Evolutionary conservation across 306 rosid species (phyloP).

Genomic region (Corylus americana): DNA sequence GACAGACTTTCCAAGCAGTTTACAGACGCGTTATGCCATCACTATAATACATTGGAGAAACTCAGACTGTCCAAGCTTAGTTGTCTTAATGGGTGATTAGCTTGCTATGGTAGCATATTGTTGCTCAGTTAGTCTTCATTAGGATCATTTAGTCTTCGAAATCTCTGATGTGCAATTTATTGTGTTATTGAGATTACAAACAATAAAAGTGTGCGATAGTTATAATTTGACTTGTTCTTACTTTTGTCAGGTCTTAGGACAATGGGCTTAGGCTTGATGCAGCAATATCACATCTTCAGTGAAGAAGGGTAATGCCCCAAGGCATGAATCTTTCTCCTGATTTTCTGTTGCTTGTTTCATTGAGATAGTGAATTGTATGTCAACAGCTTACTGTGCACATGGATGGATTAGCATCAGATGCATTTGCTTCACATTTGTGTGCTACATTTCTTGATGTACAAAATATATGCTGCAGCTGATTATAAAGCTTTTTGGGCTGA

Average conservation of each 20-base stretch:
- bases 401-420: not conserved
- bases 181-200: not conserved
- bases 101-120: not conserved
- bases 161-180: not conserved
- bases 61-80: constrained; percentile 12
- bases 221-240: not conserved
- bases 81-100: not conserved
- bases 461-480: too few relatives aligned
- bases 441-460: too few relatives aligned
- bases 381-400: not conserved
- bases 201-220: not conserved
- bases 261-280: not conserved
- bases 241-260: not conserved
- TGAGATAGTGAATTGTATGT: not conserved
- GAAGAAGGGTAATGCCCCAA: not conserved
- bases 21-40: constrained; percentile 61
- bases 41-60: constrained; percentile 38
- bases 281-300: not conserved
- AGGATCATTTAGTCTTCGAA: not conserved
- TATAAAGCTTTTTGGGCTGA: not conserved
- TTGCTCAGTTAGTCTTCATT: not conserved
- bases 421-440: not conserved
- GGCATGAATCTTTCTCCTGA: not conserved
- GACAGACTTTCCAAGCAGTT: constrained; percentile 80
- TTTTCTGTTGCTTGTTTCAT: not conserved